Evolutionary conservation across 208 protist species (phyloP).

Genomic region (Crithidia brevicula): DNA sequence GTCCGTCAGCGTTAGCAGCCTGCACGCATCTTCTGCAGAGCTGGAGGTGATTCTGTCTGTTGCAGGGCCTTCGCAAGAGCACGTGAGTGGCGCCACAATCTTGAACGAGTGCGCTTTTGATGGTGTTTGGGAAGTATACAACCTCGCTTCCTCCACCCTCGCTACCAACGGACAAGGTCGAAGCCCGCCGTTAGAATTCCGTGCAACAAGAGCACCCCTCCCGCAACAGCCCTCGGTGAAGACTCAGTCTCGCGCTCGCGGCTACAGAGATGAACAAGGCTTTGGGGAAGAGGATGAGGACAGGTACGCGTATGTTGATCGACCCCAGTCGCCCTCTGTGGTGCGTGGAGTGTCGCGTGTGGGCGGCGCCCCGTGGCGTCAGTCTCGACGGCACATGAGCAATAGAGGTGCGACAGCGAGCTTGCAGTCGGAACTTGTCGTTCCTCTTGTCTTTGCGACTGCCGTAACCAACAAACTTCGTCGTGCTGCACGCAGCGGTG

Average conservation of each 20-base stretch:
- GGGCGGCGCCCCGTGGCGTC: conserved; percentile 8
- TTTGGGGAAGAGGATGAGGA: neutral
- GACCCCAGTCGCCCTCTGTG: too few relatives aligned
- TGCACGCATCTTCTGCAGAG: conserved; percentile 10
- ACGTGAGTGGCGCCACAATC: neutral
- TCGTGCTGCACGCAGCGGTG: neutral
- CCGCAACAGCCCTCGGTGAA: neutral
- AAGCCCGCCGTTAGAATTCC: neutral
- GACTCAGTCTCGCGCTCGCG: neutral
- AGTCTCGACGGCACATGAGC: neutral
- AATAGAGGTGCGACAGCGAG: neutral
- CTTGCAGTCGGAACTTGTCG: conserved; percentile 4
- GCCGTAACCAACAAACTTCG: conserved; percentile 12
- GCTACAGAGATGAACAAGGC: neutral
- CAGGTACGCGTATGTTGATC: too few relatives aligned
- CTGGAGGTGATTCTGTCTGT: conserved; percentile 28
- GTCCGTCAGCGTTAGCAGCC: conserved; percentile 13
- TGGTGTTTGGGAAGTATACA: conserved; percentile 28
- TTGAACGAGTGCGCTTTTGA: conserved; percentile 3
- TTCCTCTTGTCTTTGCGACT: conserved; percentile 11
- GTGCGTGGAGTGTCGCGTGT: neutral
- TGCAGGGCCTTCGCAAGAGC: too few relatives aligned
- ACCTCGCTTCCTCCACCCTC: conserved; percentile 8
- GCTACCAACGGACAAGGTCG: neutral
- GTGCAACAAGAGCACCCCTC: too few relatives aligned